A percentile compares a stretch with the other conserved stretches of the same genome.
Conservation (phyloP, 1,284 basidiomycete species). For the Rhizopogon parksii region DNA sequence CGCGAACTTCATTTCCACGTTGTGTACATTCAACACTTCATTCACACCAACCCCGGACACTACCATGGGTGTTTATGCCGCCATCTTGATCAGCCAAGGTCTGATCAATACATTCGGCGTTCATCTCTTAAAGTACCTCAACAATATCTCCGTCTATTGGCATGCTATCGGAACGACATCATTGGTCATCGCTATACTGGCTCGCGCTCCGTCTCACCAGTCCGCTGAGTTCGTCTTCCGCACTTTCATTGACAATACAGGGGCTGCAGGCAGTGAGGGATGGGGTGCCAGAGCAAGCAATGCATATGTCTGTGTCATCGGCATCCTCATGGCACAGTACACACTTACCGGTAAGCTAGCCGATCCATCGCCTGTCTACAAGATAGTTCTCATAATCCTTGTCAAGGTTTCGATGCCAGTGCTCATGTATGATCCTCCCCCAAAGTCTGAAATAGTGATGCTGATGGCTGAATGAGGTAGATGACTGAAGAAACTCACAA, state of each 20-base stretch:
- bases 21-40: constrained; percentile 48
- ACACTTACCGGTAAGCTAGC: constrained; percentile 49
- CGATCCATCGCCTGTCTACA: neutral
- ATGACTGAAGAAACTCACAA: constrained; percentile 77
- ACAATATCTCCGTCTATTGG: constrained; percentile 68
- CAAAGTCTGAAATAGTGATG: neutral
- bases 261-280: constrained; percentile 43
- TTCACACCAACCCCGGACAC: constrained; percentile 52
- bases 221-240: constrained; percentile 61
- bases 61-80: constrained; percentile 68
- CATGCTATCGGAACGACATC: constrained; percentile 64
- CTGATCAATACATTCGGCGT: constrained; percentile 72
- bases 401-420: constrained; percentile 60
- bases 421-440: constrained; percentile 42
- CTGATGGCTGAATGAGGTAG: constrained; percentile 26
- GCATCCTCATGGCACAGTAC: constrained; percentile 67
- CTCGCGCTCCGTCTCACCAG: constrained; percentile 63
- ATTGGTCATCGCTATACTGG: constrained; percentile 60
- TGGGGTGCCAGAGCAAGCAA: constrained; percentile 63
- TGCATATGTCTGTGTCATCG: constrained; percentile 65
- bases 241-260: constrained; percentile 66
- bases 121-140: constrained; percentile 54
- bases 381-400: neutral
- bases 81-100: constrained; percentile 57
- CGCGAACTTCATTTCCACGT: constrained; percentile 62